Evolutionary conservation across 164 flowering plant genomes (phyloP), one percentile per base, ranked within the genome.

Genomic region (Aristolochia contorta): DNA sequence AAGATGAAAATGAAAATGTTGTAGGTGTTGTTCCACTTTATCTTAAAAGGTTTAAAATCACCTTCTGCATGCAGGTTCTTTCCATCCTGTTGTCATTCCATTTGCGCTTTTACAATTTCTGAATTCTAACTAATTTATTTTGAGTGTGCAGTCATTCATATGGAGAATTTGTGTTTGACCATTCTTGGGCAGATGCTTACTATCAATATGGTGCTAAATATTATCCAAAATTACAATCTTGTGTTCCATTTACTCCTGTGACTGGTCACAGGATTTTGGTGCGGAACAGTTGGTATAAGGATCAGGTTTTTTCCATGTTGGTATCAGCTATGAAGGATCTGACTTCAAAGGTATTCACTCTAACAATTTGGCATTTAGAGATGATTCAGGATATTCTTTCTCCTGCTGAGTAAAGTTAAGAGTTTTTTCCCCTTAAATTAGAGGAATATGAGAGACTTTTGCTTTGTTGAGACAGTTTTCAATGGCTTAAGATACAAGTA

Each of bases 91-190:
- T 27, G 30, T 61, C 24, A 19, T 23, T 24, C 21, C 30, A 37
- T 52, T 47, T 32, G 64, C 57, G 57, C 21, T 46, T 48, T 47
- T 18, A 47, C 67, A 49, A 48, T 57, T 24, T 59, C 72, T 72
- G 46, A 66, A 21, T 23, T 64, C 46, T 60, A 63, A 56, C 58
- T 1, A n/a, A 30, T 41, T 61, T 21, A 9, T 46, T 56, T 68
- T 72, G 53, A 19, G 62, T 64, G 9, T 80, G 78, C 96, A 92
- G 98, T 82, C 95, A 92, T 69, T 92, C 96, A 37, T 82, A 80
- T 77, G 98, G 98, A 53, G 98, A 92, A 81, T 92, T 79, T 70
- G 96, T 92, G 59, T 92, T 92, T 78, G 98, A 92, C 63, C 82
- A 86, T 76, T 83, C 98, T 22, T 92, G 96, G 98, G 96, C 96